Conservation (phyloP, 1,139 yeast species). For the Hyphopichia fennica region DNA sequence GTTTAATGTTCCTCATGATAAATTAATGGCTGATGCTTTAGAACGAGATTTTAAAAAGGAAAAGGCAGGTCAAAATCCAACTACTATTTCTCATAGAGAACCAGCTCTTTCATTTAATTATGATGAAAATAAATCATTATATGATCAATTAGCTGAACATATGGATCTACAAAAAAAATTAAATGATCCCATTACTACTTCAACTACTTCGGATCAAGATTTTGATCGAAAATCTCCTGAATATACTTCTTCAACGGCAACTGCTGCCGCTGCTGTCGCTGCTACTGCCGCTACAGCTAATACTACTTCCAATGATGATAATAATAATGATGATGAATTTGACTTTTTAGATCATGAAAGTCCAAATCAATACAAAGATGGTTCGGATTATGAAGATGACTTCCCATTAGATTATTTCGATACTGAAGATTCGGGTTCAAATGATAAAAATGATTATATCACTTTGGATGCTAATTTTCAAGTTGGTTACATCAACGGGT, state of each 20-base stretch:
- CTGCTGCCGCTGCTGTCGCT: conserved; percentile 2
- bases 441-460: conserved; percentile 28
- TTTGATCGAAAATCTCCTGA: conserved; percentile 3
- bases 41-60: conserved; percentile 92
- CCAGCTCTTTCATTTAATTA: conserved; percentile 65
- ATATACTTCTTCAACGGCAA: conserved; percentile 8
- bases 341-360: conserved; percentile 25
- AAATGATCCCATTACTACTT: conserved; percentile 4
- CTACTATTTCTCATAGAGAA: conserved; percentile 59
- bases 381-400: conserved; percentile 51
- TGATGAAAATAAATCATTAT: conserved; percentile 47
- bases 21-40: conserved; percentile 87
- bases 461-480: conserved; percentile 32
- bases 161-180: conserved; percentile 33
- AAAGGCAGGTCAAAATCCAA: conserved; percentile 51
- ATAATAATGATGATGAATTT: conserved; percentile 12
- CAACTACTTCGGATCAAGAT: conserved; percentile 2
- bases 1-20: conserved; percentile 95
- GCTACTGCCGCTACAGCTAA: neutral
- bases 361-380: conserved; percentile 22
- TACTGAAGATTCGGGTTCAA: conserved; percentile 13
- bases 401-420: conserved; percentile 67
- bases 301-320: conserved; percentile 1
- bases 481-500: conserved; percentile 13
- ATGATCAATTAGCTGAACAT: conserved; percentile 50